phyloP scores from a whole-genome alignment of 139 green algal species.

The Volvox reticuliferus region DNA sequence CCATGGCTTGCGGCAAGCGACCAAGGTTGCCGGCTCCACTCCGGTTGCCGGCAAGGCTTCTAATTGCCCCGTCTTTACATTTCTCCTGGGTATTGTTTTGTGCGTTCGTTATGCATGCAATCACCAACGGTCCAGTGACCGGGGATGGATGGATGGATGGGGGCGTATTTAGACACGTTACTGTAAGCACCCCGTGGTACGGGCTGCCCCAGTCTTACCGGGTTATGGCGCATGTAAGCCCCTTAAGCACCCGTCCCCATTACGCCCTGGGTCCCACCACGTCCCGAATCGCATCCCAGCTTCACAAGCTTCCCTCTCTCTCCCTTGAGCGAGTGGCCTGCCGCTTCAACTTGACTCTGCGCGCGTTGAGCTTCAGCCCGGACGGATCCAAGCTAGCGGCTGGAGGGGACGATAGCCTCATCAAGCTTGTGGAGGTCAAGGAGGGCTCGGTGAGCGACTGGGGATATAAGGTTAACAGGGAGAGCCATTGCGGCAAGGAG shows the following conservation, averaged over 20 bases:
- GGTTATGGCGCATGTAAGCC: too few relatives aligned
- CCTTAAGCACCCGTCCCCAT: neutral
- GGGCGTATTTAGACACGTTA: too few relatives aligned
- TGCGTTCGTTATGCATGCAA: too few relatives aligned
- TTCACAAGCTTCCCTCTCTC: conserved; percentile 27
- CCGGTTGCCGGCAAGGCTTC: too few relatives aligned
- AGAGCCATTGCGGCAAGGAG: neutral
- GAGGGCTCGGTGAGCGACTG: conserved; percentile 60
- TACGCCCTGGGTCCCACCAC: neutral
- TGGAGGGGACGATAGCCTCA: conserved; percentile 81
- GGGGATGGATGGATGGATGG: too few relatives aligned
- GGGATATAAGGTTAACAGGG: neutral
- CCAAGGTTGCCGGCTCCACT: too few relatives aligned
- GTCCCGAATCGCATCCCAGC: neutral
- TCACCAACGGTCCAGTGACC: too few relatives aligned
- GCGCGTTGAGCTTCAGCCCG: conserved; percentile 72
- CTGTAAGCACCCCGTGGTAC: too few relatives aligned
- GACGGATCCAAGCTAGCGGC: conserved; percentile 78
- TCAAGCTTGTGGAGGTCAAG: conserved; percentile 82
- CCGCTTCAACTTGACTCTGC: conserved; percentile 81
- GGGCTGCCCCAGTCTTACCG: too few relatives aligned
- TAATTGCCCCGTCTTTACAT: too few relatives aligned
- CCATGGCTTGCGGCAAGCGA: too few relatives aligned
- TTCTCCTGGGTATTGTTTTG: too few relatives aligned
- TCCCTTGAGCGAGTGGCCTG: neutral